Evolutionary conservation across 2,329 filamentous ascomycete species (phyloP).

Genomic region (Chaetothyriales sp.): DNA sequence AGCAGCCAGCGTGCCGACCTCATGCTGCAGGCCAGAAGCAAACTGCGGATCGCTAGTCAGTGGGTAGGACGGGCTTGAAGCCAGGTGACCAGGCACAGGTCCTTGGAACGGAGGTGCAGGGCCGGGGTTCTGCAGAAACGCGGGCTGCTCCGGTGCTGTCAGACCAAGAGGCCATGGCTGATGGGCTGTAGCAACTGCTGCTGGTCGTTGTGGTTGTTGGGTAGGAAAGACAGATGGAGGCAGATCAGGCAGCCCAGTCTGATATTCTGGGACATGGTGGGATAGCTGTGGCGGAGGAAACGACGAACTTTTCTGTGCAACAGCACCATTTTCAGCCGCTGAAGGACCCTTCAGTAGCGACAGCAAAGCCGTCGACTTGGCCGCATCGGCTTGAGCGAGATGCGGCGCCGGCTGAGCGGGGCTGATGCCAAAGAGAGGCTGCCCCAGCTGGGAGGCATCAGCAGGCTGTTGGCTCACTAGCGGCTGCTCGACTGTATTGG

Average conservation of each 20-base stretch:
- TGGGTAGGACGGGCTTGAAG: slow-evolving; percentile 29
- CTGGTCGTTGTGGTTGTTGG: not conserved
- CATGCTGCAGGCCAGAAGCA: slow-evolving; percentile 22
- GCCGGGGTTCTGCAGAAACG: not conserved
- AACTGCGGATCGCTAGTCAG: slow-evolving; percentile 32
- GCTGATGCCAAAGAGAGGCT: slow-evolving; percentile 31
- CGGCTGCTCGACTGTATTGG: slow-evolving; percentile 19
- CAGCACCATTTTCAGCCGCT: slow-evolving; percentile 18
- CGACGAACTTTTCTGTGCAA: slow-evolving; percentile 29
- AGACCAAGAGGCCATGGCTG: not conserved
- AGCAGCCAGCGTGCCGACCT: slow-evolving; percentile 25
- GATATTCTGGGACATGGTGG: slow-evolving; percentile 36
- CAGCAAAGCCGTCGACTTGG: slow-evolving; percentile 39
- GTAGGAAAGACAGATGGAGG: not conserved
- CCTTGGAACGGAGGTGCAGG: slow-evolving; percentile 1
- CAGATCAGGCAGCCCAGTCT: no score
- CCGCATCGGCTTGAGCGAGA: slow-evolving; percentile 20
- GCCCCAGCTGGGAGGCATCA: slow-evolving; percentile 34
- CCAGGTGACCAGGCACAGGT: not conserved
- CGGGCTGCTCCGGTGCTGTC: slow-evolving; percentile 2
- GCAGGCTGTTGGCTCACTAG: slow-evolving; percentile 17
- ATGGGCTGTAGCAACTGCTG: not conserved
- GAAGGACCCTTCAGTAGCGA: slow-evolving; percentile 37
- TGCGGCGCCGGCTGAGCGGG: slow-evolving; percentile 10
- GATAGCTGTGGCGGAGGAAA: slow-evolving; percentile 41